Conservation (phyloP, 495 filamentous ascomycete species). For the Podospora pseudocomata region DNA sequence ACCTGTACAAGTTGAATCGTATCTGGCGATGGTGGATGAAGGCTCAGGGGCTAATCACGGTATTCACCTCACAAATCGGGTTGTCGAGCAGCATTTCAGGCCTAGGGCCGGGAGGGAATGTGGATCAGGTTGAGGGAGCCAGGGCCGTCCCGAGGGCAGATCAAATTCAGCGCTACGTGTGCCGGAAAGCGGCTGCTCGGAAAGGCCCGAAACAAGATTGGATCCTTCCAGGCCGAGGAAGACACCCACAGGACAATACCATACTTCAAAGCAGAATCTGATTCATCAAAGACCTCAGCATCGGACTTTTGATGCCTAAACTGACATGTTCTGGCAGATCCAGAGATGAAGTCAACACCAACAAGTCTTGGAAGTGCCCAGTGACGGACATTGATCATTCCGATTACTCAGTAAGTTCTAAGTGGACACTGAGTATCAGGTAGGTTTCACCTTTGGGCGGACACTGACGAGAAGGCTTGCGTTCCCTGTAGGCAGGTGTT, state of each 20-base stretch:
- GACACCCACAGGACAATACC: neutral
- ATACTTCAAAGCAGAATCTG: neutral
- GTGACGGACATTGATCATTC: neutral
- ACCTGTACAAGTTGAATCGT: too few relatives aligned
- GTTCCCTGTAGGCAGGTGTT: too few relatives aligned
- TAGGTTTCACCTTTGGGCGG: neutral
- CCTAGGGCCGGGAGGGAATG: neutral
- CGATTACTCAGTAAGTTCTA: neutral
- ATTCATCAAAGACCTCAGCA: neutral
- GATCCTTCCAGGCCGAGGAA: neutral
- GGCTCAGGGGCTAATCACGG: too few relatives aligned
- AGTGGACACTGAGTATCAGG: neutral
- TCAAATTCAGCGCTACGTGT: neutral
- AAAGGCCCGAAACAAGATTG: neutral
- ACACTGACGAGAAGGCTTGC: too few relatives aligned
- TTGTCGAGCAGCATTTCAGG: neutral
- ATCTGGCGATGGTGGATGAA: too few relatives aligned
- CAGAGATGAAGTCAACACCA: neutral
- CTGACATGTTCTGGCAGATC: neutral
- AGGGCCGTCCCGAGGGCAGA: neutral
- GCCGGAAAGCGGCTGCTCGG: neutral
- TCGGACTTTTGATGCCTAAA: neutral
- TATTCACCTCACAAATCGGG: too few relatives aligned
- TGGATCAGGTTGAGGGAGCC: neutral
- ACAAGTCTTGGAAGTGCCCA: neutral